Evolutionary conservation across 2,329 filamentous ascomycete genomes (phyloP), one percentile per base, ranked within the genome.

Genomic region (Epichloe amarillans): DNA sequence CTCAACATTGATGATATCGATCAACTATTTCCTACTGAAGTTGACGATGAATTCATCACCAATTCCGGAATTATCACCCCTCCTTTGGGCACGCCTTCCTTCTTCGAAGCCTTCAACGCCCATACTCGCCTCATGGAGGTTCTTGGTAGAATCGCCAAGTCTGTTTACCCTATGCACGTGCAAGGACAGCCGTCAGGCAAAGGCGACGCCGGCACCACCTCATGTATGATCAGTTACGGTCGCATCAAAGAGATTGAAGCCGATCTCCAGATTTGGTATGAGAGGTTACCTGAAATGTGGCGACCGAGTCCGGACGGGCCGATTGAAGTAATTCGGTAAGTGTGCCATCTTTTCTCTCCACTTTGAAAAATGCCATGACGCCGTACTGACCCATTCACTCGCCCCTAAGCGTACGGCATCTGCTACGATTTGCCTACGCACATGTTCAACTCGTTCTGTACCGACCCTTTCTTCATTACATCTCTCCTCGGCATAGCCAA

Each of bases 381-480:
- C 6, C 19, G 33, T 50, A 17, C 26, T 45, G 2, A 48, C 30
- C 46, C 23, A 21, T 19, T 8, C n/a, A 14, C n/a, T 48, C 35
- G 19, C 17, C n/a, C 23, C 19, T 44, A 49, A 79, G 76, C 10
- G 74, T 81, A n/a, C 86, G 88, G 53, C 87, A 89, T 55, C 71
- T 90, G 23, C 71, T 93, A 19, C 77, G 86, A 37, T 83, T 93
- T 65, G 79, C 83, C n/a, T 91, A 86, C 62, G 85, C 84, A 2
- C 86, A 91, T 60, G 84, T 89, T 5, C 87, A 91, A 61, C 82
- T 93, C 64, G 81, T 93, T 61, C 70, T 93, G 2, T 93, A 93
- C 60, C 75, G 88, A 17, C 88, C 88, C 0, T 93, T 93, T 63
- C 69, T 93, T 12, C 88, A 93, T 62, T 93, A 91, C 57, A 82